Conservation (phyloP, 2,329 filamentous ascomycete species). For the Epichloe hybrida region DNA sequence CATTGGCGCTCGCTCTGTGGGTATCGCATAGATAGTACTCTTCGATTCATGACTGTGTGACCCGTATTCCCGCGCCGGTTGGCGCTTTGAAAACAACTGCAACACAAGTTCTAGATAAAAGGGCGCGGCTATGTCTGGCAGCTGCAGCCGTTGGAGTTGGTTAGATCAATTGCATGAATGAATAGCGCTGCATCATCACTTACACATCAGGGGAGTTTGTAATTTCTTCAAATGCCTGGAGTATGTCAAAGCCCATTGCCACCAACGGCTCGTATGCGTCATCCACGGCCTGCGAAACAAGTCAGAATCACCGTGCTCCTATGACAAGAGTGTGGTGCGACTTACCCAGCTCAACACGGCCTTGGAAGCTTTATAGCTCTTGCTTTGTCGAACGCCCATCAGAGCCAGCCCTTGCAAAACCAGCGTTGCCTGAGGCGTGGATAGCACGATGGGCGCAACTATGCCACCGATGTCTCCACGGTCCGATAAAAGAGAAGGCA, state of each 20-base stretch:
- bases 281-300: slow-evolving; percentile 43
- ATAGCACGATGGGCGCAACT: slow-evolving; percentile 63
- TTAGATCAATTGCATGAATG: neutral
- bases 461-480: slow-evolving; percentile 57
- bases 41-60: no score
- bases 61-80: no score
- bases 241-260: slow-evolving; percentile 66
- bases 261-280: slow-evolving; percentile 60
- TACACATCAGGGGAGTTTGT: slow-evolving; percentile 46
- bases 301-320: slow-evolving; percentile 6
- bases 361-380: slow-evolving; percentile 58
- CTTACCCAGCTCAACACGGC: slow-evolving; percentile 72
- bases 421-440: slow-evolving; percentile 53
- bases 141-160: neutral
- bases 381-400: slow-evolving; percentile 71
- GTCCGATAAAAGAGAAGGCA: slow-evolving; percentile 53
- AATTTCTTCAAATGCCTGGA: slow-evolving; percentile 73
- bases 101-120: neutral
- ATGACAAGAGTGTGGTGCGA: slow-evolving; percentile 7
- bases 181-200: slow-evolving; percentile 13
- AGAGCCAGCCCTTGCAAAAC: slow-evolving; percentile 65
- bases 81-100: neutral
- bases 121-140: neutral
- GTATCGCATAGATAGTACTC: neutral
- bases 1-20: neutral